A percentile compares a stretch with the other conserved stretches of the same genome.
Evolutionary conservation across 495 filamentous ascomycete species (phyloP).

Genomic region (Aspergillus kassunensis): DNA sequence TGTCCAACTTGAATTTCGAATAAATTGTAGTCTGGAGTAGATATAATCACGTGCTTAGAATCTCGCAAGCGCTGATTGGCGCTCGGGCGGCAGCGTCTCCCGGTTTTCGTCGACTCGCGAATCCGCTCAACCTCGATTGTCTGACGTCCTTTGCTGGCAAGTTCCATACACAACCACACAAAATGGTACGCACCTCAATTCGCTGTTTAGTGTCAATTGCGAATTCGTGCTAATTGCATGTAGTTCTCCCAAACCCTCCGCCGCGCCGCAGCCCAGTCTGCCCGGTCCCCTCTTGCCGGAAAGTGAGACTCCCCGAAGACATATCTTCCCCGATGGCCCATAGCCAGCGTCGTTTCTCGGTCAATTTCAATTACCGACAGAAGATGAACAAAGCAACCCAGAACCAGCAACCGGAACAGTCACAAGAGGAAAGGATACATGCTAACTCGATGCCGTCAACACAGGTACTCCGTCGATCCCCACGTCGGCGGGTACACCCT

Average conservation of each 20-base stretch:
- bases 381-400: too few species aligned
- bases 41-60: constrained; percentile 19
- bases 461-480: constrained; percentile 49
- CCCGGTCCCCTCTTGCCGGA: constrained; percentile 36
- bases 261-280: constrained; percentile 38
- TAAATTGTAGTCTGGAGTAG: constrained; percentile 3
- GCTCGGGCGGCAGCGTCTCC: constrained; percentile 24
- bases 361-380: too few species aligned
- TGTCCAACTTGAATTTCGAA: too few species aligned
- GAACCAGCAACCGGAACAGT: not conserved
- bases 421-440: not conserved
- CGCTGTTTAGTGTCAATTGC: constrained; percentile 11
- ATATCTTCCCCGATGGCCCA: not conserved
- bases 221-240: constrained; percentile 17
- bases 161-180: constrained; percentile 21
- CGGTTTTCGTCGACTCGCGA: constrained; percentile 37
- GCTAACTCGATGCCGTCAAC: constrained; percentile 3
- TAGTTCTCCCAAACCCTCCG: constrained; percentile 44
- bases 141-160: constrained; percentile 28
- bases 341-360: too few species aligned
- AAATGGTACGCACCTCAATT: constrained; percentile 29
- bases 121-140: constrained; percentile 16
- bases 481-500: constrained; percentile 51
- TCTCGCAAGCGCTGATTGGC: constrained; percentile 28
- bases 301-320: constrained; percentile 33